phyloP scores from a whole-genome alignment of 2,329 filamentous ascomycete genomes.

The Colletotrichum orbiculare region DNA sequence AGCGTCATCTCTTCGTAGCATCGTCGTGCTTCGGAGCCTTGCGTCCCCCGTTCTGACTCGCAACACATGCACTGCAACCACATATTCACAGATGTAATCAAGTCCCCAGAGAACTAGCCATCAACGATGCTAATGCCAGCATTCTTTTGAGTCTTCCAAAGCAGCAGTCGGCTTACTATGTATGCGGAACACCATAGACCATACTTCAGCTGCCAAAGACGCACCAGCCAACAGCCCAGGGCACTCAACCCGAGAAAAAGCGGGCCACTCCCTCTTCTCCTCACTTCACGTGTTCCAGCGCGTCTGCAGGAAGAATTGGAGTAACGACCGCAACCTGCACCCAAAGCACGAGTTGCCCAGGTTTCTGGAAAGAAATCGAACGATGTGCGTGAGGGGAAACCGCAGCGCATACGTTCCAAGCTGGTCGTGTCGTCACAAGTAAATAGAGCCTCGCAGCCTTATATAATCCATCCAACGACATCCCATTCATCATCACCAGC shows the following conservation, averaged over 20 bases:
- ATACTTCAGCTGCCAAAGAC: no score
- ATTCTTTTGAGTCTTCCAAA: no score
- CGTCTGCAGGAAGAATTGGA: slow-evolving; percentile 23
- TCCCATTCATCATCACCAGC: slow-evolving; percentile 14
- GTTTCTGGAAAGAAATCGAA: slow-evolving; percentile 28
- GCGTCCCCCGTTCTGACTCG: not conserved
- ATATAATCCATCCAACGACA: slow-evolving; percentile 34
- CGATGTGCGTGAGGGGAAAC: slow-evolving; percentile 35
- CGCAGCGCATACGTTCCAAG: slow-evolving; percentile 13
- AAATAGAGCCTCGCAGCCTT: slow-evolving; percentile 3
- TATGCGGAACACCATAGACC: no score
- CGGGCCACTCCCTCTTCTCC: not conserved
- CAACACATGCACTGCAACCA: not conserved
- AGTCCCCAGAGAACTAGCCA: no score
- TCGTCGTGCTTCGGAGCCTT: no score
- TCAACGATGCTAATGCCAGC: no score
- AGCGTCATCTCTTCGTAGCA: no score
- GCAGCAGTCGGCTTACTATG: no score
- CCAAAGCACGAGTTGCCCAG: slow-evolving; percentile 5
- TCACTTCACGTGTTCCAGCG: not conserved
- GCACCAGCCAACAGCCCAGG: no score
- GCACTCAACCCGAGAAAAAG: no score
- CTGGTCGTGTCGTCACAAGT: slow-evolving; percentile 9
- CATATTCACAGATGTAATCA: no score
- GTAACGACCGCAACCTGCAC: not conserved